Conservation (phyloP, 116 monocot species). For the Dioscorea cayenensis region DNA sequence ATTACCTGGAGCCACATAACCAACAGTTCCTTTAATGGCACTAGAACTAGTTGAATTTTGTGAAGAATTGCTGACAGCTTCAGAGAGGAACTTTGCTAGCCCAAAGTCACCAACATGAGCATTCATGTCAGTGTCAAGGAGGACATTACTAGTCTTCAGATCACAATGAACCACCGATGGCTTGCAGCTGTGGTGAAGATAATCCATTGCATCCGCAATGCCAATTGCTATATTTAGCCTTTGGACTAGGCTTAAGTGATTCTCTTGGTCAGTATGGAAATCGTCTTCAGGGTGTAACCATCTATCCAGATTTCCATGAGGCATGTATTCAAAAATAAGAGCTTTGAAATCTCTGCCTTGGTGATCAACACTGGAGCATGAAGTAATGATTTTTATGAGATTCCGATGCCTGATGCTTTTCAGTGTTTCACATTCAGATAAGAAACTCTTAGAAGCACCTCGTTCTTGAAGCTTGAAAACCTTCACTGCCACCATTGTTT, state of each 20-base stretch:
- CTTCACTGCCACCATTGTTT: slow-evolving; percentile 26
- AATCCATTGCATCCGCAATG: slow-evolving; percentile 25
- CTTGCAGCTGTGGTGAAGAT: slow-evolving; percentile 29
- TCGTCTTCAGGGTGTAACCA: slow-evolving; percentile 15
- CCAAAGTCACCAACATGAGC: slow-evolving; percentile 35
- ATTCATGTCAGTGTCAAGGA: slow-evolving; percentile 26
- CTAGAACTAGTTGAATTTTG: slow-evolving; percentile 3
- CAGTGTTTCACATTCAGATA: slow-evolving; percentile 28
- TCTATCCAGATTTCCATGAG: slow-evolving; percentile 27
- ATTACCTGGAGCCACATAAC: slow-evolving; percentile 7
- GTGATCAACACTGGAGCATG: slow-evolving; percentile 26
- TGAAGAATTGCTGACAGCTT: background rate
- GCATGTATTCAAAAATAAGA: slow-evolving; percentile 37
- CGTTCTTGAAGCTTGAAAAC: slow-evolving; percentile 24
- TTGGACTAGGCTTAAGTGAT: too few relatives aligned
- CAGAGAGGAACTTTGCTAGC: slow-evolving; percentile 12
- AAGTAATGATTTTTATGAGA: slow-evolving; percentile 34
- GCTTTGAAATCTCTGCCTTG: slow-evolving; percentile 37
- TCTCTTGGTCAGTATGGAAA: background rate
- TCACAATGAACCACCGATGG: slow-evolving; percentile 36
- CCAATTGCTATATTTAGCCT: slow-evolving; percentile 17
- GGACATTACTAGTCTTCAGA: slow-evolving; percentile 36
- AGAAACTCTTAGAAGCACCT: slow-evolving; percentile 33
- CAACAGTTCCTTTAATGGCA: slow-evolving; percentile 29
- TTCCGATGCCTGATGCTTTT: slow-evolving; percentile 32